Evolutionary conservation across 768 basidiomycete species (phyloP).

Genomic region (Agrocybe pediades): DNA sequence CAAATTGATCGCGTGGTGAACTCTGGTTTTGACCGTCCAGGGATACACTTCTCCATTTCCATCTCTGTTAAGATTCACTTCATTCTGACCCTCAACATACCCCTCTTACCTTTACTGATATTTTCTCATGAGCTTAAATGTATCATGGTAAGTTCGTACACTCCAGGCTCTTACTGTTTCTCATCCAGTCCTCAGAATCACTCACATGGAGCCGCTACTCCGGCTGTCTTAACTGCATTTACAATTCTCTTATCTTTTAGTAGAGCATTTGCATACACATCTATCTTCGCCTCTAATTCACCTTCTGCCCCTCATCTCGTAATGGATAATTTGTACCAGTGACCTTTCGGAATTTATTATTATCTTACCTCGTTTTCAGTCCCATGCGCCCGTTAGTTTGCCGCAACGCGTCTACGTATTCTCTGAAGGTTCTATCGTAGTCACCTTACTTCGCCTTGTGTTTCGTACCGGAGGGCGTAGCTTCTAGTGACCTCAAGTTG

Average conservation of each 20-base stretch:
- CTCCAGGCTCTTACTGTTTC: slow-evolving; percentile 9
- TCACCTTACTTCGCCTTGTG: slow-evolving; percentile 7
- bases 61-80: slow-evolving; percentile 9
- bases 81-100: slow-evolving; percentile 7
- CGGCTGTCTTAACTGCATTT: slow-evolving; percentile 13
- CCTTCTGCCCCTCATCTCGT: slow-evolving; percentile 28
- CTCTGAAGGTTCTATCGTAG: slow-evolving; percentile 12
- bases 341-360: slow-evolving; percentile 20
- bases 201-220: slow-evolving; percentile 17
- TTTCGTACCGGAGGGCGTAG: slow-evolving; percentile 9
- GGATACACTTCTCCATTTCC: slow-evolving; percentile 6
- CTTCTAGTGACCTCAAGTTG: slow-evolving; percentile 9
- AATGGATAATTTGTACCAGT: slow-evolving; percentile 38
- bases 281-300: slow-evolving; percentile 18
- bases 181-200: slow-evolving; percentile 12
- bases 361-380: slow-evolving; percentile 13
- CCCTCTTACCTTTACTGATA: slow-evolving; percentile 20
- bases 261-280: slow-evolving; percentile 24
- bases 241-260: slow-evolving; percentile 17
- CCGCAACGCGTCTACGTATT: slow-evolving; percentile 6
- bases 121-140: slow-evolving; percentile 16
- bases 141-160: slow-evolving; percentile 16
- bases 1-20: neutral
- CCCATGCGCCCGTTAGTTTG: slow-evolving; percentile 6
- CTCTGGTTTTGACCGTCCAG: neutral